Percentiles rank a stretch among this genome's conserved stretches.
Conservation (phyloP, 768 basidiomycete genomes). For the Lactifluus subvellereus region DNA sequence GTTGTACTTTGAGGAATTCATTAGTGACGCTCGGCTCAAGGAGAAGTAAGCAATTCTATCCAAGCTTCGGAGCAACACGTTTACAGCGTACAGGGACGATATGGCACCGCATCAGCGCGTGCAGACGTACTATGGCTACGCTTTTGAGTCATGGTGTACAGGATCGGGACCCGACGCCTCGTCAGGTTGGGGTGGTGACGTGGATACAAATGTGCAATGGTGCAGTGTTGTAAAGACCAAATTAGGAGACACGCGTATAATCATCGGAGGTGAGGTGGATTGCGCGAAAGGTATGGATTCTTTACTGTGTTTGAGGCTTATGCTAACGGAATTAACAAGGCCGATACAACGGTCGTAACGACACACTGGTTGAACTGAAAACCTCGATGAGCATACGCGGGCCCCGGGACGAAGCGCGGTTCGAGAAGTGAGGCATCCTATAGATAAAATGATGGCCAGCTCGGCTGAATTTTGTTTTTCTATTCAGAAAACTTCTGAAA, state of each 20-base stretch:
- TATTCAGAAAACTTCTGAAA: conserved; percentile 77
- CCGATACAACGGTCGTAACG: conserved; percentile 52
- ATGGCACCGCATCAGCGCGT: conserved; percentile 57
- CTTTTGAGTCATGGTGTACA: conserved; percentile 88
- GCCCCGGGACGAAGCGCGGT: conserved; percentile 57
- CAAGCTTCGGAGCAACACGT: neutral
- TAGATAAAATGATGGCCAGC: neutral
- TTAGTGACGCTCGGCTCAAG: conserved; percentile 48
- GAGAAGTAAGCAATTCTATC: conserved; percentile 51
- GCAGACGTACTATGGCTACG: conserved; percentile 78
- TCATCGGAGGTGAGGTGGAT: conserved; percentile 90
- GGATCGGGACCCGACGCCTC: conserved; percentile 29
- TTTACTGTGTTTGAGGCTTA: neutral
- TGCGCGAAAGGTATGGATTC: conserved; percentile 63
- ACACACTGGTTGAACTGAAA: conserved; percentile 81
- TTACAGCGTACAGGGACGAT: conserved; percentile 45
- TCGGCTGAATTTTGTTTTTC: neutral
- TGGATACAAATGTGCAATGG: conserved; percentile 88
- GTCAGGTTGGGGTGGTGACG: conserved; percentile 69
- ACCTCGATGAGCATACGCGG: conserved; percentile 71
- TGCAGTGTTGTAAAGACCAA: conserved; percentile 86
- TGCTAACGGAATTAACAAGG: conserved; percentile 34
- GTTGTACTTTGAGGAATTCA: conserved; percentile 70
- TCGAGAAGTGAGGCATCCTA: conserved; percentile 59
- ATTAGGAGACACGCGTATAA: conserved; percentile 59